Base-by-base conservation (phyloP, 1,139 yeast species). In the Suhomyces maxii region DNA sequence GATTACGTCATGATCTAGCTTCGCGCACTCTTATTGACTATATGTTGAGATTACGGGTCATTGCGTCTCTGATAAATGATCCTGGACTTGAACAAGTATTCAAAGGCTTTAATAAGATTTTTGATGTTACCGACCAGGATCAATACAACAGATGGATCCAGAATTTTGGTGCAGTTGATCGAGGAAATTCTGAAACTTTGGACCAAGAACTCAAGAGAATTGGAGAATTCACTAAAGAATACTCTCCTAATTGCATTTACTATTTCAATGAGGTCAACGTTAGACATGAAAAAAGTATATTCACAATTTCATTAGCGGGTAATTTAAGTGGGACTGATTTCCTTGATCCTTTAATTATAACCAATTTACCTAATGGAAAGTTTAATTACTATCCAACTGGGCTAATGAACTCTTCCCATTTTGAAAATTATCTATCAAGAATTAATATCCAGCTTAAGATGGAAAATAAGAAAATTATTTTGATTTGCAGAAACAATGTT, bases 221-320 rank as follows among this genome's bases (percentile, higher is more conserved):
- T 13, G 31, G 36, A 7, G 18, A 26, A 2, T 11, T 36, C 3
- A 26, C 32, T 8, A n/a, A 32, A 11, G 18, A 34, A 5, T 50
- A 45, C 35, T 28, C 53, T 5, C 36, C 47, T 8, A 39, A 42
- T 12, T 39, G 49, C 38, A 42, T 47, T 7, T 55, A 47, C 37
- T 53, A 42, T 50, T 55, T 60, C 31, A 52, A 52, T 38, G 64
- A 60, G 37, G 39, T 60, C 35, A 50, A 54, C 26, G 45, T 61
- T 14, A 44, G 50, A 25, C 26, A 47, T 7, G 55, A 52, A 8
- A 44, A 46, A 14, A 34, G 41, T 10, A 37, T 45, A 3, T 44
- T 49, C 42, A 46, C 56, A 32, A 25, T 51, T 7, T 39, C 57
- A 0, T 14, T 55, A 6, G 46, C 47, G 9, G 58, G 58, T 14